Conservation (phyloP, 192 early-diverging fungal genomes). For the Chytriomyces sp. region DNA sequence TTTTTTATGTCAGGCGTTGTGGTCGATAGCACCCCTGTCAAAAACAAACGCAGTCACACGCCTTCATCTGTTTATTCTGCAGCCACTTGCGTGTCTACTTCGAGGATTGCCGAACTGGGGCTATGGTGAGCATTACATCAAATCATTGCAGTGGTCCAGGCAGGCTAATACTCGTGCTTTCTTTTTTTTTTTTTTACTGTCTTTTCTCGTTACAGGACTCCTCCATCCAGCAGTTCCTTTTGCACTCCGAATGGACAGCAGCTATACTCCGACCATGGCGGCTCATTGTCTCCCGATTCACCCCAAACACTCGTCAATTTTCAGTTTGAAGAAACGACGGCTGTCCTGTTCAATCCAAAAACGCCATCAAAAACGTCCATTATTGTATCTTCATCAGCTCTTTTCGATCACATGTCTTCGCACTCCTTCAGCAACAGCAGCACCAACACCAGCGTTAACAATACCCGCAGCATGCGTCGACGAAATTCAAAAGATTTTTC, state of each 20-base stretch:
- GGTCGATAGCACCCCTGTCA: background rate
- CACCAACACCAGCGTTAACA: background rate
- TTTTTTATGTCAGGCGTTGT: background rate
- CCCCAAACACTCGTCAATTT: too few relatives aligned
- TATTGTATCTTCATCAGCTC: background rate
- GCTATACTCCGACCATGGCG: too few relatives aligned
- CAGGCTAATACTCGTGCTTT: too few relatives aligned
- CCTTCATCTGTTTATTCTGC: background rate
- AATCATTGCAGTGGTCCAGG: background rate
- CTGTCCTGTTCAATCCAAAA: too few relatives aligned
- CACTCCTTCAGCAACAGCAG: slow-evolving; percentile 5
- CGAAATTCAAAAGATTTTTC: background rate
- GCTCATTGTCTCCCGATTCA: too few relatives aligned
- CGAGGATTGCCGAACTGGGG: background rate
- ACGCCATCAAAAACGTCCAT: background rate
- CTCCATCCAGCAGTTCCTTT: background rate
- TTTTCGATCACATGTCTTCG: background rate
- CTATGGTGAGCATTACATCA: background rate
- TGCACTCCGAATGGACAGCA: background rate
- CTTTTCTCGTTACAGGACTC: background rate
- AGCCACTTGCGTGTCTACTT: background rate
- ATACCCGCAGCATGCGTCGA: background rate
- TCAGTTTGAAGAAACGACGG: too few relatives aligned
- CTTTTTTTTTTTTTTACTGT: background rate
- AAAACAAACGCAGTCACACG: background rate